Evolutionary conservation across 2,329 filamentous ascomycete genomes (phyloP).

Genomic region (Rhynchosporium graminicola): DNA sequence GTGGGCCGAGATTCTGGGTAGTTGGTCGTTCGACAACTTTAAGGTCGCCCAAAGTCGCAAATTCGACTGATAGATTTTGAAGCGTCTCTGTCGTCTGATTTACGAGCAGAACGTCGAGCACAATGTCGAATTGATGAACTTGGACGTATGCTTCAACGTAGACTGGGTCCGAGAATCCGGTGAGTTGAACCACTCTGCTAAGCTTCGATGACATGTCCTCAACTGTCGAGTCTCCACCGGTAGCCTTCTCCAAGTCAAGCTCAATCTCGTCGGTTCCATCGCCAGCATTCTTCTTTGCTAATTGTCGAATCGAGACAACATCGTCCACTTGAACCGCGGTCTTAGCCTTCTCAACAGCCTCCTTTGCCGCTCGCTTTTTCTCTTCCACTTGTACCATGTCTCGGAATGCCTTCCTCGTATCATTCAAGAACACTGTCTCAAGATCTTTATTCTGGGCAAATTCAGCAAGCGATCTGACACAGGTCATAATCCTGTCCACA

Average conservation of each 20-base stretch:
- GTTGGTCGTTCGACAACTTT: slow-evolving; percentile 97
- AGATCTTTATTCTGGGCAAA: slow-evolving; percentile 88
- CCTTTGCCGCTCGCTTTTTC: slow-evolving; percentile 95
- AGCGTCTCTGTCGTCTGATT: slow-evolving; percentile 97
- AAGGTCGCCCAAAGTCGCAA: slow-evolving; percentile 94
- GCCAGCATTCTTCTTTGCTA: slow-evolving; percentile 84
- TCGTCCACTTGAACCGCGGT: slow-evolving; percentile 94
- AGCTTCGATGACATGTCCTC: slow-evolving; percentile 94
- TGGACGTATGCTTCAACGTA: slow-evolving; percentile 99
- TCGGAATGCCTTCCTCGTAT: slow-evolving; percentile 92
- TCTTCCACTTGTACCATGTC: slow-evolving; percentile 97
- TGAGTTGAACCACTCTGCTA: slow-evolving; percentile 93
- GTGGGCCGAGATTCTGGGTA: slow-evolving; percentile 90
- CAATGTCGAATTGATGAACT: slow-evolving; percentile 98
- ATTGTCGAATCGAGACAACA: slow-evolving; percentile 86
- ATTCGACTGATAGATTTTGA: slow-evolving; percentile 96
- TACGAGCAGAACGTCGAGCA: slow-evolving; percentile 92
- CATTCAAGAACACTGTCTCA: slow-evolving; percentile 88
- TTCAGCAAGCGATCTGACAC: slow-evolving; percentile 87
- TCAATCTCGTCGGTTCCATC: slow-evolving; percentile 86
- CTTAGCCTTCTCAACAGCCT: slow-evolving; percentile 89
- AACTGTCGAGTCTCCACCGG: slow-evolving; percentile 79
- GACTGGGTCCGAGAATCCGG: slow-evolving; percentile 95
- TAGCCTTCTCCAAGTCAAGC: slow-evolving; percentile 88
- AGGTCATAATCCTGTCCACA: slow-evolving; percentile 97